Evolutionary conservation across 441 rosid genomes (phyloP).

Genomic region (Erodium moschatum): DNA sequence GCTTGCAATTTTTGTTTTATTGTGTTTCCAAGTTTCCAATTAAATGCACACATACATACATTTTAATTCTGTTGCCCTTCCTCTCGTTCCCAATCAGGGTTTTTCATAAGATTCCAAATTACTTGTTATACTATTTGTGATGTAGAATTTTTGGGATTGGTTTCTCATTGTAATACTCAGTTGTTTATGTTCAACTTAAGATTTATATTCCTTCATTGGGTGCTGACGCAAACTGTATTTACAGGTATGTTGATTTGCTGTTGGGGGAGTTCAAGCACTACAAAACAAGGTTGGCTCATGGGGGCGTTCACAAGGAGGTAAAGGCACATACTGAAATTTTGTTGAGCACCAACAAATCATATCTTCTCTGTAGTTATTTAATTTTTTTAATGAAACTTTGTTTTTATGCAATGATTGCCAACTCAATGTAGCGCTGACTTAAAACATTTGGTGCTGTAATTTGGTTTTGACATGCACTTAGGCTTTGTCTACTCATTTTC

Average conservation of each 20-base stretch:
- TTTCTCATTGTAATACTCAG: constrained; percentile 2
- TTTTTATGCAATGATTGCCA: constrained; percentile 7
- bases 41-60: background rate
- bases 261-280: constrained; percentile 94
- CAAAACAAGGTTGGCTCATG: constrained; percentile 87
- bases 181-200: background rate
- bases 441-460: background rate
- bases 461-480: constrained; percentile 1
- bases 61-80: background rate
- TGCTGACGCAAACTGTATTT: constrained; percentile 17
- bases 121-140: background rate
- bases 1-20: background rate
- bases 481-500: background rate
- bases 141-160: background rate
- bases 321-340: constrained; percentile 10
- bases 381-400: background rate
- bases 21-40: background rate
- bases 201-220: background rate
- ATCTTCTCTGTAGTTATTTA: background rate
- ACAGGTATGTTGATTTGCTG: constrained; percentile 90
- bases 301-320: constrained; percentile 89
- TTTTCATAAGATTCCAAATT: background rate
- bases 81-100: background rate
- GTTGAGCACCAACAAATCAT: background rate
- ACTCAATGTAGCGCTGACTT: background rate